Percentiles rank a stretch among this genome's conserved stretches.
Conservation (phyloP, 768 basidiomycete species). For the Hericium rajendrae region DNA sequence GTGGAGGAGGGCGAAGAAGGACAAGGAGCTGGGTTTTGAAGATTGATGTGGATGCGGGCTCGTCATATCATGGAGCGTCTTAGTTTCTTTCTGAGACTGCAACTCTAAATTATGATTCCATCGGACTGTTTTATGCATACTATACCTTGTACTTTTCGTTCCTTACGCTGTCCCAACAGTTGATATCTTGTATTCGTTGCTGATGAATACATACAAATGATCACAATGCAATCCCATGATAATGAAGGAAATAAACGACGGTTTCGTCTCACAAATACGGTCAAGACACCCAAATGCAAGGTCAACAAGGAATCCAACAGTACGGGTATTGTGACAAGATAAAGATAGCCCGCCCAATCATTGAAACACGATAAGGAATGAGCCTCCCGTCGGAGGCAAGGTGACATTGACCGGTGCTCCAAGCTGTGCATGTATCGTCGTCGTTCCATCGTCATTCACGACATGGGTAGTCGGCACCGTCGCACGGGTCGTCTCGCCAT, state of each 20-base stretch:
- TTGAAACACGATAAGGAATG: too few relatives aligned
- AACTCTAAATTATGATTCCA: not conserved
- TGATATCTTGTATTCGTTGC: not conserved
- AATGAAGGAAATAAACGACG: too few relatives aligned
- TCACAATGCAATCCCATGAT: not conserved
- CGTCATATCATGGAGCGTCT: not conserved
- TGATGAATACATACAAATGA: not conserved
- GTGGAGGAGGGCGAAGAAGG: constrained; percentile 51
- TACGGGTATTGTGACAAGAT: too few relatives aligned
- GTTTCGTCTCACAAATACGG: too few relatives aligned
- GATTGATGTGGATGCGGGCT: constrained; percentile 10
- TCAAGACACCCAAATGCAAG: too few relatives aligned
- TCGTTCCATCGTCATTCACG: not conserved
- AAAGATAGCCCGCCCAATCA: too few relatives aligned
- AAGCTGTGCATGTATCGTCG: too few relatives aligned
- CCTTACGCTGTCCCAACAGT: not conserved
- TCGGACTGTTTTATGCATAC: not conserved
- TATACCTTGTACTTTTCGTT: not conserved
- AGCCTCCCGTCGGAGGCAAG: too few relatives aligned
- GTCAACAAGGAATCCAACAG: too few relatives aligned
- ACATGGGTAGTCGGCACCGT: not conserved
- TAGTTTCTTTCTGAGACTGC: not conserved
- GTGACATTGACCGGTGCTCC: too few relatives aligned
- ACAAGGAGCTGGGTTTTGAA: constrained; percentile 44
- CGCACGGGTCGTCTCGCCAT: not conserved